Conservation (phyloP, 345 rosid genomes). For the Moricandia moricandioides region DNA sequence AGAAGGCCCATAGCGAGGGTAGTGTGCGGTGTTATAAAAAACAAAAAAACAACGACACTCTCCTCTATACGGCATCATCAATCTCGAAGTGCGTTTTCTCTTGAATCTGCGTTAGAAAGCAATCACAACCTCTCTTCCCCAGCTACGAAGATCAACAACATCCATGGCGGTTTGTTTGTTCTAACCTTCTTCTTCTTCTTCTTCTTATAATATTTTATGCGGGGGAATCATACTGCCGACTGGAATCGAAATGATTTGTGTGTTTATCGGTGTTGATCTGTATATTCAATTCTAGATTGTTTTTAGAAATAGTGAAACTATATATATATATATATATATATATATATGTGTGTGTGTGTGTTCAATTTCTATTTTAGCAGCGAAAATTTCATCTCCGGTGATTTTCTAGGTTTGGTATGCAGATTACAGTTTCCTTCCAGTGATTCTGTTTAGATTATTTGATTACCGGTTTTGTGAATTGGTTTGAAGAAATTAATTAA, state of each 20-base stretch:
- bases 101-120: conserved; percentile 16
- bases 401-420: not conserved
- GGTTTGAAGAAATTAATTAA: not conserved
- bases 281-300: not conserved
- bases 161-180: conserved; percentile 37
- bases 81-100: conserved; percentile 25
- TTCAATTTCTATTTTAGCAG: no score
- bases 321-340: not conserved
- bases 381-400: not conserved
- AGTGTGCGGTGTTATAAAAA: no score
- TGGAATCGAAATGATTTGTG: conserved; percentile 10
- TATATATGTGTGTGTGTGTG: no score
- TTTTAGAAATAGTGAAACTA: not conserved
- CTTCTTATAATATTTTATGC: not conserved
- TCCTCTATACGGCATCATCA: conserved; percentile 15
- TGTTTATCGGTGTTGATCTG: conserved; percentile 4
- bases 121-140: not conserved
- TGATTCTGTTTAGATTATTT: not conserved
- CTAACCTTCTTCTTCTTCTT: not conserved
- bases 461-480: not conserved
- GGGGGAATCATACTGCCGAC: not conserved
- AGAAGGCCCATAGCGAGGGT: no score
- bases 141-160: conserved; percentile 14
- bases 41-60: not conserved
- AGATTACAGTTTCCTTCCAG: not conserved